Evolutionary conservation across 257 asterid genomes (phyloP).

Genomic region (Scutellaria minor): DNA sequence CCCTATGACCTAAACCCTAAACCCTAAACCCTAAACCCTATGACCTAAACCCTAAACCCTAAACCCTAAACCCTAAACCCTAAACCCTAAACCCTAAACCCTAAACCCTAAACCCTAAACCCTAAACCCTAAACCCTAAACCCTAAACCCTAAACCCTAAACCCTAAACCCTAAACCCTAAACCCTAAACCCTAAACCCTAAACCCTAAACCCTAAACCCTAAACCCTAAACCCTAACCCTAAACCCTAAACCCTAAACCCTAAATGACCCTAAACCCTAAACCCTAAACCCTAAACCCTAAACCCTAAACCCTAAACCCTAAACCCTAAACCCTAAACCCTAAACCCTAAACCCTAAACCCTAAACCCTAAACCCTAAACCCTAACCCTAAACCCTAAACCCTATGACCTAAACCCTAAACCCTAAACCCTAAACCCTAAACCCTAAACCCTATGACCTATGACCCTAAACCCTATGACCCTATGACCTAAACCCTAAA

Average conservation of each 20-base stretch:
- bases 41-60: conserved; percentile 15
- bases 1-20: no score
- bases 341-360: conserved; percentile 14
- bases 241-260: conserved; percentile 21
- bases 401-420: no score
- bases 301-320: conserved; percentile 29
- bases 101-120: not conserved
- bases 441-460: no score
- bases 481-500: no score
- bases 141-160: conserved; percentile 31
- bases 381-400: not conserved
- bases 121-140: conserved; percentile 26
- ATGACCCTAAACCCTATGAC: no score
- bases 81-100: conserved; percentile 2
- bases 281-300: conserved; percentile 30
- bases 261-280: no score
- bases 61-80: conserved; percentile 22
- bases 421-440: no score
- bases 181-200: conserved; percentile 31
- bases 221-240: conserved; percentile 27
- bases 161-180: conserved; percentile 19
- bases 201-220: conserved; percentile 30
- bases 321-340: conserved; percentile 16
- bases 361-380: conserved; percentile 13
- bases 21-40: no score